Conservation (phyloP, 1,284 basidiomycete species). For the Leccinum fuscescens region DNA sequence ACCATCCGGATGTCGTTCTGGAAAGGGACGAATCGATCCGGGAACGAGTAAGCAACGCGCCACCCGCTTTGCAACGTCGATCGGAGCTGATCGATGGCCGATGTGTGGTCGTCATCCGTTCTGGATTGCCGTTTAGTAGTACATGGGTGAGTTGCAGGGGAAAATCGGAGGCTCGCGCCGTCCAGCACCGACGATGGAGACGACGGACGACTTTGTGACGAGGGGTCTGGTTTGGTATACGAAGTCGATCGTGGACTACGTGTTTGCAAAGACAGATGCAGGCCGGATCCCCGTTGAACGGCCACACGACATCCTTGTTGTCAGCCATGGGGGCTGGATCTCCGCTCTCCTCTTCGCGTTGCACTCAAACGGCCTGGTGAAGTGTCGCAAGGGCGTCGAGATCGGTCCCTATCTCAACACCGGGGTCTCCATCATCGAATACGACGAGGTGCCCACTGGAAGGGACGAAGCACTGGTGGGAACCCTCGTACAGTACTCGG, state of each 20-base stretch:
- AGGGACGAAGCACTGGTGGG: conserved; percentile 34
- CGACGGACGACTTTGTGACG: conserved; percentile 38
- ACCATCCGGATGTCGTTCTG: conserved; percentile 47
- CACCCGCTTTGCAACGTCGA: not conserved
- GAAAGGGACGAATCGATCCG: conserved; percentile 48
- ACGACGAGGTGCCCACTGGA: conserved; percentile 31
- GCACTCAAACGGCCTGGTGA: conserved; percentile 39
- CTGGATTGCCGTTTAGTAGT: conserved; percentile 37
- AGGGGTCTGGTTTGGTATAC: conserved; percentile 65
- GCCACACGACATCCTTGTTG: conserved; percentile 47
- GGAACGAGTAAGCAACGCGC: conserved; percentile 52
- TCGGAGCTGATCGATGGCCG: not conserved
- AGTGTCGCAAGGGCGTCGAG: conserved; percentile 40
- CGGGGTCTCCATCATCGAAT: conserved; percentile 59
- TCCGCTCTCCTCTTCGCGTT: conserved; percentile 48
- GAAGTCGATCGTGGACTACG: conserved; percentile 40
- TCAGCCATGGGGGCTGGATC: conserved; percentile 68
- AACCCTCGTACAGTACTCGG: conserved; percentile 52
- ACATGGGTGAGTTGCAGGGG: conserved; percentile 66
- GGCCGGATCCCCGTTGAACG: conserved; percentile 10
- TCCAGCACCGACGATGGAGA: conserved; percentile 37
- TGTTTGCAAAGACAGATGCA: conserved; percentile 26
- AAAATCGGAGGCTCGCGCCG: conserved; percentile 24
- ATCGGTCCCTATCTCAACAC: conserved; percentile 50
- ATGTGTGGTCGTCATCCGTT: not conserved